Percentiles rank a stretch among this genome's conserved stretches.
These are phyloP conservation scores for Botryotinia convoluta DNA, from an alignment of 2,329 filamentous ascomycete species.

Conservation along the genomic window DNA sequence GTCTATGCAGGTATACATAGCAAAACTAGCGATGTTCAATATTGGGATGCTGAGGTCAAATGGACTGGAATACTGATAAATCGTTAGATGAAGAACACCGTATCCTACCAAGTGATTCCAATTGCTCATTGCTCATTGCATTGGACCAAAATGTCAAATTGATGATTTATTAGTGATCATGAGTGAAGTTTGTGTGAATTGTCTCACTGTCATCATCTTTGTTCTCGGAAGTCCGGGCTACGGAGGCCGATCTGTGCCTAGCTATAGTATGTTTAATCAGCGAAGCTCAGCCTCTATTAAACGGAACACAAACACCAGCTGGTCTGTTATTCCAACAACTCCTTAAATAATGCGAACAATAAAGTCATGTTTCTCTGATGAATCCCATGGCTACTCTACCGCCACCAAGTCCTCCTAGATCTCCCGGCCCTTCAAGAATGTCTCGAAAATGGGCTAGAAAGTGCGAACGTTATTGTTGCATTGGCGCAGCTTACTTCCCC, in stretches of 20 bases:
- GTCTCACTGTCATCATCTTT: background rate
- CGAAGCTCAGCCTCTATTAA: background rate
- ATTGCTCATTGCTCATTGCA: background rate
- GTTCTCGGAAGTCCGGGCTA: background rate
- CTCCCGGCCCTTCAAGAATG: slow-evolving; percentile 47
- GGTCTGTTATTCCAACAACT: background rate
- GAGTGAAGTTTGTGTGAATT: background rate
- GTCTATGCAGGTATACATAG: background rate
- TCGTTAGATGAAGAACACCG: background rate
- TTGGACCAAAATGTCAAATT: background rate
- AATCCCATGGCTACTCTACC: slow-evolving; percentile 32
- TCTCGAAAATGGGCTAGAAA: slow-evolving; percentile 61
- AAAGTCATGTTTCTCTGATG: slow-evolving; percentile 11
- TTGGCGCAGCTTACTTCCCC: slow-evolving; percentile 77
- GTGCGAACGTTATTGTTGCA: slow-evolving; percentile 82
- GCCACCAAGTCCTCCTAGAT: slow-evolving; percentile 32
- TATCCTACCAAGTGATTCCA: background rate
- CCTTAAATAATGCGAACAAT: slow-evolving; percentile 9
- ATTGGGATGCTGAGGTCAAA: background rate
- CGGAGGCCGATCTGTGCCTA: background rate
- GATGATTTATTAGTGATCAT: background rate
- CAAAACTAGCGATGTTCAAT: background rate
- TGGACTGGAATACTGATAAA: background rate
- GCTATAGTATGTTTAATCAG: background rate
- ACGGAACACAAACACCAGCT: slow-evolving; percentile 3